Base-by-base conservation (phyloP, 2,329 filamentous ascomycete genomes). In the Cephalotrichum gorgonifer region DNA sequence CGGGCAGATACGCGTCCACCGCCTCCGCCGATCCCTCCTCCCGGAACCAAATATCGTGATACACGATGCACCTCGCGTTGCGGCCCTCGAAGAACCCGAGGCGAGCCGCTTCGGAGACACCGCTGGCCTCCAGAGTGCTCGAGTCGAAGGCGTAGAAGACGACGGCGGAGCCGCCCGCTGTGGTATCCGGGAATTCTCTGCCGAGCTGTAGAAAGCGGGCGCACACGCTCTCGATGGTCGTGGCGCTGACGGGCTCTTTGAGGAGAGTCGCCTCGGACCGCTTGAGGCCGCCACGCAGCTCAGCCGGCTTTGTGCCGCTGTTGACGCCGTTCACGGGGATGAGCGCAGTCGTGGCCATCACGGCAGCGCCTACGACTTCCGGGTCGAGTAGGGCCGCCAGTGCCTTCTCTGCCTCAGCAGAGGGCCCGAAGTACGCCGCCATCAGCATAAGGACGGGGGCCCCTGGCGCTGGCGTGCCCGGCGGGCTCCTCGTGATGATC, bases 211-310 rank as follows among this genome's bases (percentile, higher is more conserved):
- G 17, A 58, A 60, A 67, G 1, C 48, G 39, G 0, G 55, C 39
- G 35, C 61, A 65, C 1, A 45, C 53, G 0, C 26, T 27, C 9
- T 44, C 50, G n/a, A 66, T 55, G 3, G 53, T 51, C 1, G 54
- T 44, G 0, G n/a, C 6, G 0, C 50, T 35, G 4, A 60, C 48
- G 1, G 44, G 47, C 14, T 22, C 6, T 9, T 53, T 43, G 9
- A 64, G 35, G 3, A 60, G 56, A 0, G 53, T 54, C 7, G 57
- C 54, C 4, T 56, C 52, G 14, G 58, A 57, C 1, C 56, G 51
- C 45, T 66, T 67, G 27, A 56, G 57, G 0, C 62, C 64, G 3
- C 61, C 61, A 25, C 61, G 61, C 1, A 27, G 47, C 30, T 64
- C 61, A 3, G 56, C 27, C 1, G 53, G 39, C 0, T 58, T 56